phyloP scores from a whole-genome alignment of 306 rosid genomes.

The Cicer pinnatifidum region DNA sequence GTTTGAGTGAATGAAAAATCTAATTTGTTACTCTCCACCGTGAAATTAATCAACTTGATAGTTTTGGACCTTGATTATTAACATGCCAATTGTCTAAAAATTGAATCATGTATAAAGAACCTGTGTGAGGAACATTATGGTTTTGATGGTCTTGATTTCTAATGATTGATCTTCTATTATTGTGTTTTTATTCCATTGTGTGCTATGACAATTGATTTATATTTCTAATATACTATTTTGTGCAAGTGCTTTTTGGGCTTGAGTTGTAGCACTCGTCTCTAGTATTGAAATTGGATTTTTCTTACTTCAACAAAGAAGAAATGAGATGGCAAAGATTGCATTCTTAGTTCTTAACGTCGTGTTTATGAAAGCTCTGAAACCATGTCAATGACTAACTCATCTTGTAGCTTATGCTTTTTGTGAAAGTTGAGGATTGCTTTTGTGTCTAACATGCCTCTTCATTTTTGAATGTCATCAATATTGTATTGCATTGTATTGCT shows the following conservation, averaged over 20 bases:
- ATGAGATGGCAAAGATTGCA: slow-evolving; percentile 3
- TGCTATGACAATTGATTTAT: background rate
- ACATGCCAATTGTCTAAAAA: background rate
- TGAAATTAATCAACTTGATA: background rate
- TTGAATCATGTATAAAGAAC: background rate
- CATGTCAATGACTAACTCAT: background rate
- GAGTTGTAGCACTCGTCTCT: background rate
- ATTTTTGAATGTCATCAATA: slow-evolving; percentile 8
- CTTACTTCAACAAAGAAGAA: background rate
- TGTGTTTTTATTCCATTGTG: slow-evolving; percentile 13
- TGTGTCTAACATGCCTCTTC: slow-evolving; percentile 13
- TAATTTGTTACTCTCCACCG: background rate
- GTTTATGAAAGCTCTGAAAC: background rate
- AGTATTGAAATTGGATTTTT: background rate
- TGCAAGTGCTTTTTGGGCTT: background rate
- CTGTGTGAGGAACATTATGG: background rate
- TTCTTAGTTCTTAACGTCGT: slow-evolving; percentile 1
- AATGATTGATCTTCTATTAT: background rate
- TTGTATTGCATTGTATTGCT: slow-evolving; percentile 3
- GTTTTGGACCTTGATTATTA: background rate
- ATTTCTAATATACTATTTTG: background rate
- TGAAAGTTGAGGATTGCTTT: slow-evolving; percentile 3
- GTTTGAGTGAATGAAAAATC: background rate
- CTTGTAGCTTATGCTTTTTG: slow-evolving; percentile 5
- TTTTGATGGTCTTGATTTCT: slow-evolving; percentile 12